A percentile compares a stretch with the other conserved stretches of the same genome.
These are phyloP conservation scores for Trametes sanguinea DNA, from an alignment of 768 basidiomycete genomes.

Conservation along the genomic window DNA sequence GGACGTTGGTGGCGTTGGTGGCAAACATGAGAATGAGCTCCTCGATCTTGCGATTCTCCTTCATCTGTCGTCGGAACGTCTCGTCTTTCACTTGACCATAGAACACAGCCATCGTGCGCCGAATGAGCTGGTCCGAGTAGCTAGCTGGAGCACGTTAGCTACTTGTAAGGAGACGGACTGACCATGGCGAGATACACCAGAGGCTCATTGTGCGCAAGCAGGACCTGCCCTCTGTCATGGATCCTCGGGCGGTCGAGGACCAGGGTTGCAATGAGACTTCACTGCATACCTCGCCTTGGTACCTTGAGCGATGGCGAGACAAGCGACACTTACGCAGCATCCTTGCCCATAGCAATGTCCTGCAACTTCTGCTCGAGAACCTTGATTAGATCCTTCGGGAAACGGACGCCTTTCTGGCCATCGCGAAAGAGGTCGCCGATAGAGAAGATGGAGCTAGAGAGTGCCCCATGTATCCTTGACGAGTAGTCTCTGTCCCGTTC, in stretches of 20 bases:
- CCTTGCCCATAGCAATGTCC: constrained; percentile 92
- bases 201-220: not conserved
- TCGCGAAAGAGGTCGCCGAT: constrained; percentile 81
- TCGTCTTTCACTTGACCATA: constrained; percentile 89
- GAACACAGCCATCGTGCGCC: constrained; percentile 90
- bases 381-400: constrained; percentile 92
- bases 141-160: constrained; percentile 39
- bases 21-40: constrained; percentile 97
- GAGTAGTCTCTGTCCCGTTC: constrained; percentile 64
- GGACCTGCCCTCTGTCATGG: too few species aligned
- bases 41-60: constrained; percentile 96
- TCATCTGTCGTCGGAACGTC: constrained; percentile 85
- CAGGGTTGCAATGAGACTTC: too few species aligned
- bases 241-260: not conserved
- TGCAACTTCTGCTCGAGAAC: constrained; percentile 88
- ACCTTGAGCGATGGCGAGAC: not conserved
- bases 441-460: constrained; percentile 54
- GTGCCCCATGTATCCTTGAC: constrained; percentile 63
- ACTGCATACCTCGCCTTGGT: too few species aligned
- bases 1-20: constrained; percentile 80
- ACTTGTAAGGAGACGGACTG: too few species aligned
- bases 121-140: constrained; percentile 86
- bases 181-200: not conserved
- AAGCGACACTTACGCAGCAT: constrained; percentile 66
- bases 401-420: constrained; percentile 84